phyloP scores from a whole-genome alignment of 257 asterid species.

The Osmanthus fragrans region DNA sequence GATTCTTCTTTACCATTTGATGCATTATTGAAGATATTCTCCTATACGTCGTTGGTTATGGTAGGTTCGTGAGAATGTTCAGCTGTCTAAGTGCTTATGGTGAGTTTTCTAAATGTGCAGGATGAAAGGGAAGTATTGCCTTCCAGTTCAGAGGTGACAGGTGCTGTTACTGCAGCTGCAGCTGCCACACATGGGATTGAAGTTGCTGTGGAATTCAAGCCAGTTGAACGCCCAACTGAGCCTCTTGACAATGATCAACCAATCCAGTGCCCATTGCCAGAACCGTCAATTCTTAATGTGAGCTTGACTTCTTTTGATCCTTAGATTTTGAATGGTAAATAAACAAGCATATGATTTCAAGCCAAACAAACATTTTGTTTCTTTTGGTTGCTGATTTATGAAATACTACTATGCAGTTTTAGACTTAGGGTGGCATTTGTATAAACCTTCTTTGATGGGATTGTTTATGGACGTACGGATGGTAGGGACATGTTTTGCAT shows the following conservation, averaged over 20 bases:
- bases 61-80: neutral
- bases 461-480: neutral
- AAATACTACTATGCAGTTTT: no score
- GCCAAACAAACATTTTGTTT: neutral
- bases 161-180: slow-evolving; percentile 37
- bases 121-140: slow-evolving; percentile 61
- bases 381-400: no score
- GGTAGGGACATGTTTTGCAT: neutral
- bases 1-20: neutral
- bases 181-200: slow-evolving; percentile 63
- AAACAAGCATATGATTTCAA: slow-evolving; percentile 1
- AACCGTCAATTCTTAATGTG: slow-evolving; percentile 87
- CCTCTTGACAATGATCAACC: slow-evolving; percentile 80
- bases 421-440: neutral
- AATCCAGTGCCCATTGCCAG: slow-evolving; percentile 82
- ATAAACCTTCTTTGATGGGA: neutral
- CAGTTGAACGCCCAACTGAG: slow-evolving; percentile 74
- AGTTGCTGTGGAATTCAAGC: slow-evolving; percentile 72
- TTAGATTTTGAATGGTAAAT: neutral
- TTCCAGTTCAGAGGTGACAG: slow-evolving; percentile 46
- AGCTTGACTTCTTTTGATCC: slow-evolving; percentile 23
- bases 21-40: neutral
- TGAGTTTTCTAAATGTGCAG: slow-evolving; percentile 34
- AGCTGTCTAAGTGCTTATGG: slow-evolving; percentile 1
- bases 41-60: neutral